These are phyloP conservation scores for Misopates orontium DNA, from an alignment of 257 asterid species.

Conservation along the genomic window DNA sequence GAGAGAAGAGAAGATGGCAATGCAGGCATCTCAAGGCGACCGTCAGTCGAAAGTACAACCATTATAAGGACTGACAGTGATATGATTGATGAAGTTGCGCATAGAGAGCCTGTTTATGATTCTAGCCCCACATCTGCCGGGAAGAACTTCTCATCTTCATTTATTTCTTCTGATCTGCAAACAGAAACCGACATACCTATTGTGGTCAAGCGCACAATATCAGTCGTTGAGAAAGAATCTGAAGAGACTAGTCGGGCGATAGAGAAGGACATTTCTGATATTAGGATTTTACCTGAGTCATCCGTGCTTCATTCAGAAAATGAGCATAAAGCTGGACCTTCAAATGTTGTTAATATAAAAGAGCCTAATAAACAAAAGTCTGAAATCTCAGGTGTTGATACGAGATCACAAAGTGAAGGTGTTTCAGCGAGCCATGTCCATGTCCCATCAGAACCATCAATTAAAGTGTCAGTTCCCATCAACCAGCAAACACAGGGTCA, in stretches of 20 bases:
- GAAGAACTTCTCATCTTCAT: constrained; percentile 49
- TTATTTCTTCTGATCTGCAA: constrained; percentile 27
- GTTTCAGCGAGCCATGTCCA: not conserved
- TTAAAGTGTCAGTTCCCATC: constrained; percentile 19
- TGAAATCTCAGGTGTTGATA: constrained; percentile 25
- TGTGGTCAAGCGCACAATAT: too few species aligned
- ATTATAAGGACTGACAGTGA: constrained; percentile 29
- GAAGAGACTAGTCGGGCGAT: constrained; percentile 31
- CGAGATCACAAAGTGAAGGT: constrained; percentile 26
- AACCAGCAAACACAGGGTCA: constrained; percentile 21
- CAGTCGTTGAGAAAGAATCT: constrained; percentile 40
- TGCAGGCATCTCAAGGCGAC: constrained; percentile 28
- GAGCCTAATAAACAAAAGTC: constrained; percentile 15
- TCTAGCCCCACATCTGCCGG: constrained; percentile 49
- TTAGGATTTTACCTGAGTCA: constrained; percentile 18
- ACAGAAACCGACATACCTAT: too few species aligned
- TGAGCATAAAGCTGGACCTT: constrained; percentile 27
- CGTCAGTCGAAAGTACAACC: constrained; percentile 37
- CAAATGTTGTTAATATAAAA: constrained; percentile 16
- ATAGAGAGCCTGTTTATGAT: constrained; percentile 61
- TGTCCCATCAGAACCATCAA: constrained; percentile 14
- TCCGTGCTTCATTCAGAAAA: constrained; percentile 17
- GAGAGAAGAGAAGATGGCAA: constrained; percentile 31
- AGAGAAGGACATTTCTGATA: constrained; percentile 18
- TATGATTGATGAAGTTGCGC: constrained; percentile 32